Base-by-base conservation (phyloP, 352 stramenopile genomes). In the Hyaloperonospora brassicae region DNA sequence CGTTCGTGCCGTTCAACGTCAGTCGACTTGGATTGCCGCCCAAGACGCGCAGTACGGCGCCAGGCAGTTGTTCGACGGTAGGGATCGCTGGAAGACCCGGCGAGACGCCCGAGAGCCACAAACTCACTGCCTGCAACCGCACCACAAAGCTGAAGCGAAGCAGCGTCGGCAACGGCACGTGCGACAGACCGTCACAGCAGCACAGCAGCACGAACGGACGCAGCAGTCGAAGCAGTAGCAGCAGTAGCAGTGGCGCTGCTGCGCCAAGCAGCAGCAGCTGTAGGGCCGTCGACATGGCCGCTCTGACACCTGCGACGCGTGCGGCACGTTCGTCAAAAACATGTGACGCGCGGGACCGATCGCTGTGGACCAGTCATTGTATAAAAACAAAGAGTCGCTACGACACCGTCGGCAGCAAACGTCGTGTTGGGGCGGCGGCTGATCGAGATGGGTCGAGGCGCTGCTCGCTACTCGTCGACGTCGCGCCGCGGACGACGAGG, bases 1-100 rank as follows among this genome's bases (percentile, higher is more conserved):
- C 92, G 63, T 96, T 96, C 8, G 87, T 96, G 31, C 89, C 90
- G 22, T 75, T 65, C 5, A 97, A 63, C 24, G 89, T 97, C 72
- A 97, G 89, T 25, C 80, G 66, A 34, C 87, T 88, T 17, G 87
- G 85, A 57, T 96, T 96, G 22, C 77, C 63, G 12, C 86, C 87
- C 10, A 96, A 56, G 5, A 96, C 65, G 12, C 83, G 79, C 30
- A 94, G 45, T 12, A 94, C 75, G 13, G 64, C 50, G 2, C 67
- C 60, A 35, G 79, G 59, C 14, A 95, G 39, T 43, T 45, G 41
- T 1, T 61, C 70, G 0, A 89, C 71, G 24, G 69, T 55, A 0
- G 79, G 55, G 2, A 87, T 61, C 21, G 44, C 36, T 31, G 68
- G 61, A 22, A 85, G 68, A 24, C 34, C 53, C n/a, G 55, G 61